Conservation (phyloP, 805 yeast genomes). For the Monosporozyma servazzii region DNA sequence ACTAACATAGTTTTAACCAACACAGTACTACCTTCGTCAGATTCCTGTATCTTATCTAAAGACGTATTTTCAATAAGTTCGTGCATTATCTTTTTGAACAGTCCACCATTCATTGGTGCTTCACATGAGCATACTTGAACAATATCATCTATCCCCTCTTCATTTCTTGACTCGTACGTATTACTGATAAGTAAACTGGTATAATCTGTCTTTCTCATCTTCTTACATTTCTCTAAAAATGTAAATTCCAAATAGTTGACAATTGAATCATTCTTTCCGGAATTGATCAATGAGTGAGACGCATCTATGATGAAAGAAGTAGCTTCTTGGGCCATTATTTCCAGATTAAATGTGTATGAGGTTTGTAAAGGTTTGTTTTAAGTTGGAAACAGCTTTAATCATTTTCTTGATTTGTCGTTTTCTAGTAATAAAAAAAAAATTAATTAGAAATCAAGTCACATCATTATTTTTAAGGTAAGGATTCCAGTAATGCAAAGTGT, state of each 20-base stretch:
- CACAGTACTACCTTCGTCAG: constrained; percentile 1
- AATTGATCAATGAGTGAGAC: constrained; percentile 13
- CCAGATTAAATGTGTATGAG: no score
- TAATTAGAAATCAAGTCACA: no score
- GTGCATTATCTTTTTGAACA: constrained; percentile 11
- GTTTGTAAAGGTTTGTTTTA: no score
- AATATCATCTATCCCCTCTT: constrained; percentile 17
- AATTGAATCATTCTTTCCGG: constrained; percentile 10
- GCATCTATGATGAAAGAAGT: constrained; percentile 24
- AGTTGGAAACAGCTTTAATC: no score
- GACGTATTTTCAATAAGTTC: constrained; percentile 6
- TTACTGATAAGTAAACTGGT: constrained; percentile 17
- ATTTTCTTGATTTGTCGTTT: no score
- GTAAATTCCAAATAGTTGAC: constrained; percentile 22
- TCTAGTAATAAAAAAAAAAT: no score
- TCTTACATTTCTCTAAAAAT: constrained; percentile 20
- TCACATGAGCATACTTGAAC: constrained; percentile 11
- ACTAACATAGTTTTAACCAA: constrained; percentile 10
- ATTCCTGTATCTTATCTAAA: neutral
- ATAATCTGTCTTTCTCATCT: constrained; percentile 27
- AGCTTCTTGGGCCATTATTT: constrained; percentile 15
- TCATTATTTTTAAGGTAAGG: no score
- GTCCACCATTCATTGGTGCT: constrained; percentile 17
- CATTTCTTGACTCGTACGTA: constrained; percentile 10
- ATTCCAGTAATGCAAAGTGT: no score